Conservation (phyloP, 2,329 filamentous ascomycete species). For the Pseudogymnoascus sp. region DNA sequence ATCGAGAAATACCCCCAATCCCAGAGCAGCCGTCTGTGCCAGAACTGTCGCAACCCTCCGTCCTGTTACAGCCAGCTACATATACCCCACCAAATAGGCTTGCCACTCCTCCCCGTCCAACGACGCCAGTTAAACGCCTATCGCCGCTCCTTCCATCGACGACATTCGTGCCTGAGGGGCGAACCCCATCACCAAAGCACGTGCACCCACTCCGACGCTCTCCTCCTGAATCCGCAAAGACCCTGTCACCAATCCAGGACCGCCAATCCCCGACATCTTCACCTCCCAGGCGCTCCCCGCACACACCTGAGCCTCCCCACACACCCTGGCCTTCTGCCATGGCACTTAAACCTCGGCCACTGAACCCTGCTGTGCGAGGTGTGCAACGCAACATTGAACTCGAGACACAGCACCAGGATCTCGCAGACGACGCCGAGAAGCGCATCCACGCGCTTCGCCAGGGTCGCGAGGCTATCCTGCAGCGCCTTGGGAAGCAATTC, state of each 20-base stretch:
- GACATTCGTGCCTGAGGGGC: neutral
- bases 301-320: neutral
- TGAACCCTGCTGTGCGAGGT: conserved; percentile 39
- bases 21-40: neutral
- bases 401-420: conserved; percentile 45
- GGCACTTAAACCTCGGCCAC: neutral
- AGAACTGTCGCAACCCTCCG: neutral
- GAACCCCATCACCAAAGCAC: neutral
- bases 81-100: neutral
- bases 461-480: conserved; percentile 52
- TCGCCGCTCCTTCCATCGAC: neutral
- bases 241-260: conserved; percentile 27
- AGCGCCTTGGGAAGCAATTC: conserved; percentile 48
- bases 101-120: neutral
- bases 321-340: neutral
- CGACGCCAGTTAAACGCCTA: neutral
- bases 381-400: conserved; percentile 50
- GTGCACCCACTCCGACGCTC: neutral
- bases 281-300: neutral
- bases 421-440: conserved; percentile 49
- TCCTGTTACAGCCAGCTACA: neutral
- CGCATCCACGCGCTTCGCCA: conserved; percentile 46
- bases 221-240: conserved; percentile 9
- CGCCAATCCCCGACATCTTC: neutral
- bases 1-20: neutral